phyloP scores from a whole-genome alignment of 163 green algal species.

The Volvox carteri region DNA sequence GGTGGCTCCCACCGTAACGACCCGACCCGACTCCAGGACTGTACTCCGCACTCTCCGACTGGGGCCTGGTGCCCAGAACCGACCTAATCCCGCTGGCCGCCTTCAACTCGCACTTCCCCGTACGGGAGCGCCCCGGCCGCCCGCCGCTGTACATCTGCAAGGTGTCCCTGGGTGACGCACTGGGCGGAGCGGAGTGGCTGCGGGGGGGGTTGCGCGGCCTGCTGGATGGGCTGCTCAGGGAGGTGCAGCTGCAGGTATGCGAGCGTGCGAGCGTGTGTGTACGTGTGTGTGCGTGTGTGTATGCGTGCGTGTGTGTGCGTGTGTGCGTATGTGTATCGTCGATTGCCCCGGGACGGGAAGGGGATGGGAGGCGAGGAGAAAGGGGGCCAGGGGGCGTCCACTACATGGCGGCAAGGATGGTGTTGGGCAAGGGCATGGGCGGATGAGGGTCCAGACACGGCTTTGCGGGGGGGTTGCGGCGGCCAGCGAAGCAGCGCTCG shows the following conservation, averaged over 20 bases:
- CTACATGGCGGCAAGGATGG: neutral
- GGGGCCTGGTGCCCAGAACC: conserved; percentile 63
- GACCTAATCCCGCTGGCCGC: conserved; percentile 64
- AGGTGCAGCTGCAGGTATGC: conserved; percentile 53
- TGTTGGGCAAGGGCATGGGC: neutral
- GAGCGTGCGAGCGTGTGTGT: no score
- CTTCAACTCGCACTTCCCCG: conserved; percentile 48
- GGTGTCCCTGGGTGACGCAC: conserved; percentile 40
- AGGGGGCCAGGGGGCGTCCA: neutral
- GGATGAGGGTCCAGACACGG: neutral
- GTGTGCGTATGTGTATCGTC: no score
- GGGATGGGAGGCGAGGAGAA: no score
- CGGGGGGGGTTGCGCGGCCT: neutral
- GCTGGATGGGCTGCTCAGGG: conserved; percentile 36
- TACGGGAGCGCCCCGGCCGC: conserved; percentile 34
- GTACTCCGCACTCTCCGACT: conserved; percentile 60
- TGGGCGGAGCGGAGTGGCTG: conserved; percentile 43
- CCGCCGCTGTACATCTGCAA: conserved; percentile 45
- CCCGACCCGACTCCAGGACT: no score
- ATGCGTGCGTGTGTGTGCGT: no score
- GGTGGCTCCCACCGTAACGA: no score
- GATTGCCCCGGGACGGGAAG: no score
- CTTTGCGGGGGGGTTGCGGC: no score
- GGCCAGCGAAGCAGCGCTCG: no score
- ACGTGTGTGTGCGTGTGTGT: no score